A percentile compares a stretch with the other conserved stretches of the same genome.
Conservation (phyloP, 441 rosid genomes). For the Croton laevigatus region DNA sequence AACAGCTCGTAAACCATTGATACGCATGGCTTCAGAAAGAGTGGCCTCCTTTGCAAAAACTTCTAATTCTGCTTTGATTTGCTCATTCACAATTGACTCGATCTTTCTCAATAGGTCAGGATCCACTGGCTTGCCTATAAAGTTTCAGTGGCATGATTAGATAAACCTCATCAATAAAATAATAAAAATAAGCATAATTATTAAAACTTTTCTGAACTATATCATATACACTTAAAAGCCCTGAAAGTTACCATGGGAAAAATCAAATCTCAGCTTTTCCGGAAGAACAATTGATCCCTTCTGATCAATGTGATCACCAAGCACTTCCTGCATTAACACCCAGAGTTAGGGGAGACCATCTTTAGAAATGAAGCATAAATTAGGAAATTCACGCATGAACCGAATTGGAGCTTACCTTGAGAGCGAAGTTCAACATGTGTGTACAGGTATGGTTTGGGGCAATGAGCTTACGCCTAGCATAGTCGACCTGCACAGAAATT, state of each 20-base stretch:
- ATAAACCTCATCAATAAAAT: slow-evolving; percentile 11
- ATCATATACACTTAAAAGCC: neutral
- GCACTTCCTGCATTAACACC: slow-evolving; percentile 66
- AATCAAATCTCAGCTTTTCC: slow-evolving; percentile 94
- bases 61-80: slow-evolving; percentile 80
- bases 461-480: slow-evolving; percentile 76
- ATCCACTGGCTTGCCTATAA: slow-evolving; percentile 78
- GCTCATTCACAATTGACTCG: slow-evolving; percentile 85
- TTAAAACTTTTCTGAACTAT: neutral
- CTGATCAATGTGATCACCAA: slow-evolving; percentile 96
- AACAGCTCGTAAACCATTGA: slow-evolving; percentile 88
- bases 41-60: slow-evolving; percentile 75
- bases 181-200: neutral
- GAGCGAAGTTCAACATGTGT: slow-evolving; percentile 96
- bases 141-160: slow-evolving; percentile 20
- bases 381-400: neutral
- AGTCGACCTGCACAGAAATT: slow-evolving; percentile 65
- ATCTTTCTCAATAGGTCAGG: slow-evolving; percentile 71
- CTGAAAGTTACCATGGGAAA: slow-evolving; percentile 76
- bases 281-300: slow-evolving; percentile 98
- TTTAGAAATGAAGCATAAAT: neutral
- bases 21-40: slow-evolving; percentile 74
- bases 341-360: neutral
- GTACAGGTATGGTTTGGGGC: slow-evolving; percentile 99
- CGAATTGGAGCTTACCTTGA: slow-evolving; percentile 51